Percentiles rank a stretch among this genome's conserved stretches.
Conservation (phyloP, 2,329 filamentous ascomycete genomes). For the Hortaea werneckii region DNA sequence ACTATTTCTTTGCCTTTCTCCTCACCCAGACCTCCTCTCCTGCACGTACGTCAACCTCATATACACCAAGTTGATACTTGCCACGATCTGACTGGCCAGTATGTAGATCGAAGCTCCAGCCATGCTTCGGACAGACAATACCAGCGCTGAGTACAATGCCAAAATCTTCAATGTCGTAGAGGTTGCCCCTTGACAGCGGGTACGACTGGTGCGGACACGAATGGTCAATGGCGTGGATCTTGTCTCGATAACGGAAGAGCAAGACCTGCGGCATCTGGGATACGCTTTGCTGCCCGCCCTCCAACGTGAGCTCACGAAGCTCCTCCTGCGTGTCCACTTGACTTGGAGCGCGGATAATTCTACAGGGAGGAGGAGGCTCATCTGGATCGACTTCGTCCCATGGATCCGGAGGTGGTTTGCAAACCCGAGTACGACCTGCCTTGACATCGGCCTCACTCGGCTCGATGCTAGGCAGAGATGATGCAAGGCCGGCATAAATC, state of each 20-base stretch:
- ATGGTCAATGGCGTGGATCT: constrained; percentile 59
- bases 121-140: constrained; percentile 57
- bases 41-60: constrained; percentile 48
- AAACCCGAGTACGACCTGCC: constrained; percentile 32
- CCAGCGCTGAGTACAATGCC: constrained; percentile 53
- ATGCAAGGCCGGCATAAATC: constrained; percentile 46
- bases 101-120: constrained; percentile 61
- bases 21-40: constrained; percentile 23
- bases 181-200: constrained; percentile 51
- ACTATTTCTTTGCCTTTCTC: constrained; percentile 18
- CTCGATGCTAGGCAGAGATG: constrained; percentile 46
- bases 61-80: constrained; percentile 50
- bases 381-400: constrained; percentile 19
- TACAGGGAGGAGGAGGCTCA: constrained; percentile 35
- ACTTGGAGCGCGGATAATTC: constrained; percentile 37
- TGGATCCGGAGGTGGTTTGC: constrained; percentile 17
- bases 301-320: constrained; percentile 31
- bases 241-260: constrained; percentile 53
- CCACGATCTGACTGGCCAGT: constrained; percentile 53
- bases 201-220: constrained; percentile 62
- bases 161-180: constrained; percentile 66
- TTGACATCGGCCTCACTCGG: constrained; percentile 31
- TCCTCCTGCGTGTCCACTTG: background rate
- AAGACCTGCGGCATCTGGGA: constrained; percentile 48
- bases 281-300: constrained; percentile 26